Percentiles rank a stretch among this genome's conserved stretches.
phyloP scores from a whole-genome alignment of 441 rosid genomes.

The Pelargonium australe region DNA sequence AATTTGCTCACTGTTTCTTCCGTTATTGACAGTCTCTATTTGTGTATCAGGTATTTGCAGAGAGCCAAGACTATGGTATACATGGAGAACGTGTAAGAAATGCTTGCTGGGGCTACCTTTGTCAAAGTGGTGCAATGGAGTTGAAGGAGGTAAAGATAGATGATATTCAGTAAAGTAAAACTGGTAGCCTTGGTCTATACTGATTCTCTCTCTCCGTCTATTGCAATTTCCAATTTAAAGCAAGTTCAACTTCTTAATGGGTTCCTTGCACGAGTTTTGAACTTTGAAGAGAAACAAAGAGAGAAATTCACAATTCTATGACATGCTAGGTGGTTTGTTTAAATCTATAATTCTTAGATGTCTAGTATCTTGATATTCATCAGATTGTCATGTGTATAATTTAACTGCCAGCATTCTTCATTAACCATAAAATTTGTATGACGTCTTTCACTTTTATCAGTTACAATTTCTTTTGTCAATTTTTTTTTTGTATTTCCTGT shows the following conservation, averaged over 20 bases:
- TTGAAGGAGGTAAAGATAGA: slow-evolving; percentile 63
- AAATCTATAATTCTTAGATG: neutral
- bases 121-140: slow-evolving; percentile 89
- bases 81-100: slow-evolving; percentile 94
- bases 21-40: slow-evolving; percentile 7
- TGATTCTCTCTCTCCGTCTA: neutral
- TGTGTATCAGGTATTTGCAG: slow-evolving; percentile 72
- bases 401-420: neutral
- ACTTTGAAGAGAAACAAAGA: neutral
- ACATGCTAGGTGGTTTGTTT: neutral
- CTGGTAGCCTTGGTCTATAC: neutral
- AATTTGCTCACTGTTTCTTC: slow-evolving; percentile 11
- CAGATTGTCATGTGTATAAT: neutral
- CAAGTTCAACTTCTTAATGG: neutral
- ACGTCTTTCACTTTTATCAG: slow-evolving; percentile 4
- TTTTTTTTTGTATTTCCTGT: slow-evolving; percentile 3
- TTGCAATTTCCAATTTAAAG: neutral
- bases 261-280: neutral
- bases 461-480: slow-evolving; percentile 4
- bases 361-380: neutral
- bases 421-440: neutral
- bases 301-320: neutral
- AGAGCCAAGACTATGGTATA: slow-evolving; percentile 91
- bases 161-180: neutral
- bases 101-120: slow-evolving; percentile 97